Evolutionary conservation across 2,329 filamentous ascomycete species (phyloP), one percentile per base, ranked within the genome.

Genomic region (Xylariales sp.): DNA sequence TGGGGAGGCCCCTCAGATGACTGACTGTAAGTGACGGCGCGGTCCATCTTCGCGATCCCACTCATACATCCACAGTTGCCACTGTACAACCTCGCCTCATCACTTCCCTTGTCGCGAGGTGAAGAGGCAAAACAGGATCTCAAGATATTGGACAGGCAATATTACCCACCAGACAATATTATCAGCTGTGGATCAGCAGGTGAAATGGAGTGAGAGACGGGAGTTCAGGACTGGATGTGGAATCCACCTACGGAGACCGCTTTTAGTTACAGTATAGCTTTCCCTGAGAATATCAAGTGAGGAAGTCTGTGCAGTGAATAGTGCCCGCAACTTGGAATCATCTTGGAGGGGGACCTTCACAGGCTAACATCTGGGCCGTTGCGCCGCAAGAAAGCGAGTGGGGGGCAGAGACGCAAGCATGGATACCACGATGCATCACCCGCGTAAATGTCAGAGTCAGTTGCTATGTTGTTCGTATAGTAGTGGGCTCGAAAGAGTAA

Each of bases 1-100:
- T n/a, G n/a, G n/a, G n/a, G n/a, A n/a, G n/a, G n/a, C n/a, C n/a
- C n/a, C n/a, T n/a, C n/a, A n/a, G n/a, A n/a, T n/a, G n/a, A n/a
- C n/a, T n/a, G n/a, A n/a, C n/a, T n/a, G n/a, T n/a, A n/a, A n/a
- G n/a, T n/a, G n/a, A n/a, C n/a, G n/a, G n/a, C n/a, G n/a, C n/a
- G n/a, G n/a, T n/a, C n/a, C n/a, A n/a, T n/a, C n/a, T n/a, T n/a
- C n/a, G n/a, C n/a, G n/a, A n/a, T n/a, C n/a, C n/a, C n/a, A n/a
- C n/a, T n/a, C n/a, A n/a, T n/a, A n/a, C n/a, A n/a, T n/a, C 35
- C 35, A 38, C 35, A 38, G 22, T 38, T 27, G 22, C 35, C 35
- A 38, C 35, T 38, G 18, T 16, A 38, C 21, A 27, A 16, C 25
- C 35, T 38, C 22, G 35, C 35, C 22, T 21, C 28, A 24, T 21